Evolutionary conservation across 1,284 basidiomycete species (phyloP).

Genomic region (Cutaneotrichosporon daszewskae): DNA sequence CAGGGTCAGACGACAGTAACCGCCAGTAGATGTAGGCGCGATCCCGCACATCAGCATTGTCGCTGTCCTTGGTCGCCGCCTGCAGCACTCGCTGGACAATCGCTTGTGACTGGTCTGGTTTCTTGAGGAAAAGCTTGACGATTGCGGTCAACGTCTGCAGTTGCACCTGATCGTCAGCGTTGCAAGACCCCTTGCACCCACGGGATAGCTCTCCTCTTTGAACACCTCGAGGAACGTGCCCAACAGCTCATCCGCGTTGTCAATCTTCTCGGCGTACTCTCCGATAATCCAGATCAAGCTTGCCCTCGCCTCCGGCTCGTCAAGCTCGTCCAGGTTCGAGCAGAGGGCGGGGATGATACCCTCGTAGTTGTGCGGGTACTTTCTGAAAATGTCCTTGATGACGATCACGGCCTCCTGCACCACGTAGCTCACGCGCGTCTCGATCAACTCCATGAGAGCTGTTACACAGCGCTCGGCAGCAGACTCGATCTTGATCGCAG

Average conservation of each 20-base stretch:
- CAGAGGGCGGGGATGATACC: conserved; percentile 89
- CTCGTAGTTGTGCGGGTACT: conserved; percentile 95
- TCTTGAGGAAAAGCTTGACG: conserved; percentile 95
- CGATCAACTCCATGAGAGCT: conserved; percentile 77
- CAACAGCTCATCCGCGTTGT: conserved; percentile 90
- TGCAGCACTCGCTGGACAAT: conserved; percentile 94
- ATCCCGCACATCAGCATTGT: conserved; percentile 94
- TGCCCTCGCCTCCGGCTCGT: conserved; percentile 93
- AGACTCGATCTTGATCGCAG: conserved; percentile 92
- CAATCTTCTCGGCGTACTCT: conserved; percentile 92
- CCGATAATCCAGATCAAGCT: conserved; percentile 98
- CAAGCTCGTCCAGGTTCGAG: conserved; percentile 82
- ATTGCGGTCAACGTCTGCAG: conserved; percentile 88
- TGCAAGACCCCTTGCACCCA: conserved; percentile 43
- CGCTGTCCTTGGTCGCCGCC: conserved; percentile 94
- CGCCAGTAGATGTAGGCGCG: conserved; percentile 96
- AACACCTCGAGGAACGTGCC: conserved; percentile 89
- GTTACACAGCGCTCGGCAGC: conserved; percentile 87
- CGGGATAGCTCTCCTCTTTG: conserved; percentile 77
- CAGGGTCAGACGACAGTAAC: conserved; percentile 83
- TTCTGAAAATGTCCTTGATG: conserved; percentile 95
- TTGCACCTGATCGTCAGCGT: conserved; percentile 64
- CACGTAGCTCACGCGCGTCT: conserved; percentile 92
- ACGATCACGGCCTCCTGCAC: conserved; percentile 97
- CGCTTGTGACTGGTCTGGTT: conserved; percentile 80